Conservation (phyloP, 225 moss, liverwort and hornwort species). For the Sphagnum tenellum region DNA sequence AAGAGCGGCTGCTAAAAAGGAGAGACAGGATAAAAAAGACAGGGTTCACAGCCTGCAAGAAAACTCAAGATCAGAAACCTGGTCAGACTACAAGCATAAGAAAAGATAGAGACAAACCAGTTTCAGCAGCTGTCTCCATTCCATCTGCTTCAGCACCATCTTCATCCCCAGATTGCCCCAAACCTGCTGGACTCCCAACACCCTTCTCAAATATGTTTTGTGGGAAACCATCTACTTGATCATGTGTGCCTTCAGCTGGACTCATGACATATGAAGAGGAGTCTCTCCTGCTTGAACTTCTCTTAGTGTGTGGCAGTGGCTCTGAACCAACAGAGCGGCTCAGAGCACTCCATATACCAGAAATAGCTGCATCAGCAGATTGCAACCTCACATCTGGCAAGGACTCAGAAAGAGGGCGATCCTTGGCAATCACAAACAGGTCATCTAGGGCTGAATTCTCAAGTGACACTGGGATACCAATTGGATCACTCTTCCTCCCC, state of each 20-base stretch:
- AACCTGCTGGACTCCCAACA: conserved; percentile 1
- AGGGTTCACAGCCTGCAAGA: conserved; percentile 32
- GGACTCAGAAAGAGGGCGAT: conserved; percentile 9
- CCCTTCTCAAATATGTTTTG: neutral
- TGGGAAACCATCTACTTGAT: neutral
- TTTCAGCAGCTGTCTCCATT: conserved; percentile 2
- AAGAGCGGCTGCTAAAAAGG: no score
- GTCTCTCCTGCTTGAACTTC: neutral
- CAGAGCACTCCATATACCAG: neutral
- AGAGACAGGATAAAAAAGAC: conserved; percentile 15
- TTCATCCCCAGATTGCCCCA: conserved; percentile 7
- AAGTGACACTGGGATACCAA: conserved; percentile 7
- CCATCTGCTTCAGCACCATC: conserved; percentile 1
- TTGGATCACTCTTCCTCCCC: conserved; percentile 8
- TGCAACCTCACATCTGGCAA: conserved; percentile 4
- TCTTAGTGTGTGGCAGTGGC: conserved; percentile 3
- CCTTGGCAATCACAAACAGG: neutral
- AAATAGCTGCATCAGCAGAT: neutral
- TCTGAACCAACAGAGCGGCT: conserved; percentile 13
- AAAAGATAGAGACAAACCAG: neutral
- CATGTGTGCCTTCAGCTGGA: neutral
- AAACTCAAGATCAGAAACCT: no score
- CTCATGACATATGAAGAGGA: neutral
- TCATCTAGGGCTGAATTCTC: neutral
- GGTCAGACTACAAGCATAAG: no score